Evolutionary conservation across 202 grass and related monocot species (phyloP), one percentile per base, ranked within the genome.

Genomic region (Cymbopogon flexuosus): DNA sequence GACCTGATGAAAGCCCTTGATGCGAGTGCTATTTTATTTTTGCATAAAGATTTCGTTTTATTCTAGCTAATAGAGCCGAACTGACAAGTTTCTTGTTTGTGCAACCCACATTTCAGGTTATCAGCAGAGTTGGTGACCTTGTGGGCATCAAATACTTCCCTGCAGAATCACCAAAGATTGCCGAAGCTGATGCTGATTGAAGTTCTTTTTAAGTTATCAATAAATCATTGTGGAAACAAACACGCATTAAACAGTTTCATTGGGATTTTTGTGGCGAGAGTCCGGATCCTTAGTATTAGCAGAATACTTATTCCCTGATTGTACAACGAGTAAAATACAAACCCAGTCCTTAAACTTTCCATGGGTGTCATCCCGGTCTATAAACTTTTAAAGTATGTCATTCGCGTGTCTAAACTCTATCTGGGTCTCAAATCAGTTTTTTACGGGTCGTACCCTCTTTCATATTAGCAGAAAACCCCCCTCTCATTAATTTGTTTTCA

Each of bases 131-230:
- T 68, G 90, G 93, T 19, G 84, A 93, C 73, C 86, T 91, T 65
- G 80, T 91, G 8, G 90, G 90, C 40, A 90, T 97, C 84, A 97
- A 97, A 72, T 97, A 97, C 62, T 97, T 97, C 56, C 90, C 90
- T 0, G 75, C 29, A n/a, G 87, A 97, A 45, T 82, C 90, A 42
- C 83, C 87, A 41, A 90, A 92, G 77, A 80, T 84, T 35, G 40
- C 61, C 0, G 76, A 84, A 54, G 62, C 31, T 49, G 51, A 70
- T 80, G 62, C 21, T 62, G 75, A 58, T 16, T 34, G 69, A 83
- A 74, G 23, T 29, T 9, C 40, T n/a, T 30, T 36, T 16, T 3
- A 21, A 10, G 18, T 56, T 1, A 21, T 56, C 6, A 56, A 21
- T 21, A 56, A 21, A 56, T 56, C 52, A 21, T 56, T 8, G 9